Evolutionary conservation across 192 early-diverging fungal species (phyloP), one percentile per base, ranked within the genome.

Genomic region (Coemansia guatemalensis): DNA sequence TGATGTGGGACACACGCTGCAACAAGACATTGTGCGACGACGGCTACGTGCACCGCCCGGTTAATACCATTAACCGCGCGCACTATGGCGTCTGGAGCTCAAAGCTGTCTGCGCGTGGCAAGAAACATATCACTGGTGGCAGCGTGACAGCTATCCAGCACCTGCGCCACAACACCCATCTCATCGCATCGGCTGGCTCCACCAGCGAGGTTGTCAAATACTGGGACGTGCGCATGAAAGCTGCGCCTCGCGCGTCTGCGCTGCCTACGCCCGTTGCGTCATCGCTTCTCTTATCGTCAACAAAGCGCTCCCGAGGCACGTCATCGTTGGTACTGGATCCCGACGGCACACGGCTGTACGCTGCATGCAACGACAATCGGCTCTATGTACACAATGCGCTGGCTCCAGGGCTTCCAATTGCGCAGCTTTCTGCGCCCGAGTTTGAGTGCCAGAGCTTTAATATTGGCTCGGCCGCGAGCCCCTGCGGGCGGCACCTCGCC

Each of bases 1-100:
- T 89, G 76, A 65, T 88, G 25, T 94, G 91, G 91, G 92, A 94
- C 76, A 62, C 78, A 5, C 86, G 92, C 27, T 88, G 87, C 63
- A 86, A 74, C 64, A 64, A 61, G 33, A 30, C 56, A 24, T 11
- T 32, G 9, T 60, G 25, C 3, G 65, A 63, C 18, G 73, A 60
- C 23, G 39, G 32, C n/a, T 47, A 60, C 24, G 25, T 44, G 5
- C 67, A 67, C 61, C 75, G 75, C 27, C 75, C 81, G 18, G 72
- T 71, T 1, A 65, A 74, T 22, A 35, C 52, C 8, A 70, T 83
- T 24, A 26, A 20, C 18, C 39, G 58, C 3, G 81, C 81, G 6
- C 81, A 82, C 60, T 50, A 64, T 30, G 56, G 57, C 2, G 29
- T 70, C 9, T 53, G 44, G 17, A n/a, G 57, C 47, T 27, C 65